Evolutionary conservation across 768 basidiomycete species (phyloP).

Genomic region (Lactifluus subvellereus): DNA sequence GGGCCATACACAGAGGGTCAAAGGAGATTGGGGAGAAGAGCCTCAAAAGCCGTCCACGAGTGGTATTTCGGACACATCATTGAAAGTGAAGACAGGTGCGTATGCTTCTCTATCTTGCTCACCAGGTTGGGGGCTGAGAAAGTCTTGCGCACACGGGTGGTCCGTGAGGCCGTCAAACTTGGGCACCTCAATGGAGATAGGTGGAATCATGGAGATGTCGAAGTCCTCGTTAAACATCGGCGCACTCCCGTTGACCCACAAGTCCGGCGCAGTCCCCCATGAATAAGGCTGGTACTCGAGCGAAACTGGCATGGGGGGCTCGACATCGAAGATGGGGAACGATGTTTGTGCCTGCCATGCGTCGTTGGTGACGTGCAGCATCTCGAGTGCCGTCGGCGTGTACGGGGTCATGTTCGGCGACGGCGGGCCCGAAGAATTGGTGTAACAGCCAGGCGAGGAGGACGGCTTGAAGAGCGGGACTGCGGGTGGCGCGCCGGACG

Average conservation of each 20-base stretch:
- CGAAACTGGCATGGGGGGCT: slow-evolving; percentile 22
- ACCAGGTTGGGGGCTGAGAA: background rate
- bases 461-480: slow-evolving; percentile 15
- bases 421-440: slow-evolving; percentile 20
- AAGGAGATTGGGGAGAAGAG: background rate
- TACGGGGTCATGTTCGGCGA: slow-evolving; percentile 20
- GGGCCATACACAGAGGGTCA: slow-evolving; percentile 6
- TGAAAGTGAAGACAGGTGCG: slow-evolving; percentile 22
- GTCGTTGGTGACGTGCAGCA: slow-evolving; percentile 17
- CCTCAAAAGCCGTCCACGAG: slow-evolving; percentile 17
- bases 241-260: slow-evolving; percentile 35
- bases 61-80: slow-evolving; percentile 14
- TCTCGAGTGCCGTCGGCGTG: slow-evolving; percentile 21
- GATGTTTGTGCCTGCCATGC: slow-evolving; percentile 22
- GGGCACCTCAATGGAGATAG: slow-evolving; percentile 53
- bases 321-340: slow-evolving; percentile 26
- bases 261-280: slow-evolving; percentile 28
- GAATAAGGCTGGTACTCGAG: slow-evolving; percentile 31
- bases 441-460: slow-evolving; percentile 4
- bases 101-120: slow-evolving; percentile 17
- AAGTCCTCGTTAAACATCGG: slow-evolving; percentile 57
- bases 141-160: slow-evolving; percentile 13
- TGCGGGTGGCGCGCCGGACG: background rate
- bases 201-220: slow-evolving; percentile 58
- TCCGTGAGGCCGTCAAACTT: slow-evolving; percentile 34